Evolutionary conservation across 345 rosid genomes (phyloP).

Genomic region (Brassica cretica): DNA sequence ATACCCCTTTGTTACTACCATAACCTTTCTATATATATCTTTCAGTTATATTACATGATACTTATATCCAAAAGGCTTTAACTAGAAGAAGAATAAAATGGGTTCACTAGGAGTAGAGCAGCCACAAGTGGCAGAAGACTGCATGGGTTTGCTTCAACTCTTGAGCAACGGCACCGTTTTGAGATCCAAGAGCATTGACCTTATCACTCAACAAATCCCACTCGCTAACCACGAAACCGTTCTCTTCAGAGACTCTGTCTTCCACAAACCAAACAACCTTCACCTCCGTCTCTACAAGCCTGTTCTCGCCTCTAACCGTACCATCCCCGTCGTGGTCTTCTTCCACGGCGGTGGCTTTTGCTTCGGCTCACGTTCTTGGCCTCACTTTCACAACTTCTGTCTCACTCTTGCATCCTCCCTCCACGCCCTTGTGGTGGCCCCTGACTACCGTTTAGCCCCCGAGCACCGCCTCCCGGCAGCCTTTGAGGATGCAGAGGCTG

Average conservation of each 20-base stretch:
- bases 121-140: conserved; percentile 63
- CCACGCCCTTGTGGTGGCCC: conserved; percentile 58
- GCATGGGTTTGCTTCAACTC: conserved; percentile 65
- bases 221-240: conserved; percentile 39
- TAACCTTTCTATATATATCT: conserved; percentile 6
- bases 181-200: conserved; percentile 47
- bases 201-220: conserved; percentile 40
- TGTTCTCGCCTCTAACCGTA: background rate
- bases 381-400: conserved; percentile 72
- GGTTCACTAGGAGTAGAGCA: conserved; percentile 55
- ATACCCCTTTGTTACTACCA: conserved; percentile 9
- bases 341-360: conserved; percentile 94
- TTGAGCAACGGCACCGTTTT: conserved; percentile 62
- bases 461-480: conserved; percentile 84
- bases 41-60: background rate
- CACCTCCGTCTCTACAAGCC: conserved; percentile 73
- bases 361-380: conserved; percentile 74
- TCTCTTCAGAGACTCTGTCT: conserved; percentile 56
- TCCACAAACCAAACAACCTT: conserved; percentile 50
- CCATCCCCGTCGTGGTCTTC: conserved; percentile 46
- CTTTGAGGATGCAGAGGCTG: conserved; percentile 53
- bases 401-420: conserved; percentile 58
- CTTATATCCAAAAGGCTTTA: conserved; percentile 9
- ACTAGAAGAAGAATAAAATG: conserved; percentile 32
- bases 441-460: conserved; percentile 82